Evolutionary conservation across 192 early-diverging fungal genomes (phyloP).

Genomic region (Coemansia reversa): DNA sequence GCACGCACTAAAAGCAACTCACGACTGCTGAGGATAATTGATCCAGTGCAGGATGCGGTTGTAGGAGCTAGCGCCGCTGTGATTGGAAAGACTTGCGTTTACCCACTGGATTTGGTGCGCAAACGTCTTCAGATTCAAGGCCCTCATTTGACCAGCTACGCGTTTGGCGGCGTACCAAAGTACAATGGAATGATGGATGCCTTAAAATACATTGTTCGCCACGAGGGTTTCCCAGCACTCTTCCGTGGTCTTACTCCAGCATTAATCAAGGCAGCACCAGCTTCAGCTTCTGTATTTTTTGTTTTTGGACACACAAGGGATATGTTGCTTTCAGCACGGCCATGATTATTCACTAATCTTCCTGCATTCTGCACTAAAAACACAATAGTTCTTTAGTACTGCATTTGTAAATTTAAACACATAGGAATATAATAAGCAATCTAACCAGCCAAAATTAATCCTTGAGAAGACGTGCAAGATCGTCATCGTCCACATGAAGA

Average conservation of each 20-base stretch:
- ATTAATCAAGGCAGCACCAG: conserved; percentile 82
- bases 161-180: conserved; percentile 62
- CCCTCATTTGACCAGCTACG: conserved; percentile 61
- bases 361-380: neutral
- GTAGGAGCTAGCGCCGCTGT: conserved; percentile 80
- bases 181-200: conserved; percentile 66
- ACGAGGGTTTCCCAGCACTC: conserved; percentile 80
- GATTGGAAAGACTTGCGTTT: conserved; percentile 79
- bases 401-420: conserved; percentile 2
- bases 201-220: conserved; percentile 61
- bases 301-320: conserved; percentile 70
- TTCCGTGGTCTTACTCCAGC: conserved; percentile 88
- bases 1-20: conserved; percentile 14
- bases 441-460: neutral
- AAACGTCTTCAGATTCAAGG: conserved; percentile 82
- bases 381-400: neutral
- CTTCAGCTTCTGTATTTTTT: conserved; percentile 84
- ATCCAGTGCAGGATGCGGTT: conserved; percentile 61
- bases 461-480: conserved; percentile 25
- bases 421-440: neutral
- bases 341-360: neutral
- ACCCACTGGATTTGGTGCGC: conserved; percentile 88
- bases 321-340: conserved; percentile 40
- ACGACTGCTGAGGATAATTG: conserved; percentile 3
- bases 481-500: conserved; percentile 32